Evolutionary conservation across 768 basidiomycete genomes (phyloP), one percentile per base, ranked within the genome.

Genomic region (Agaricus subrufescens): DNA sequence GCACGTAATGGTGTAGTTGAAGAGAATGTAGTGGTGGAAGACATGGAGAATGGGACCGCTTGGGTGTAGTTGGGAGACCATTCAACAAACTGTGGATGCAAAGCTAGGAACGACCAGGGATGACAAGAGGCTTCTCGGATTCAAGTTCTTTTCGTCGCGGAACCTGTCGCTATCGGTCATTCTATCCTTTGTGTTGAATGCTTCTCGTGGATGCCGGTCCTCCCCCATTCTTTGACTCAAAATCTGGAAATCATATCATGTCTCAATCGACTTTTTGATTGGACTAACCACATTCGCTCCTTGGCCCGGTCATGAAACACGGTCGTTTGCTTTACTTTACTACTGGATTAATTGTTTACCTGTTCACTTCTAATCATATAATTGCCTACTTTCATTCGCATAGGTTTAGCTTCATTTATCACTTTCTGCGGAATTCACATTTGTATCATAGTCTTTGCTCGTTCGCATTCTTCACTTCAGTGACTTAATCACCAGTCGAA

Each of bases 371-470:
- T 34, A 2, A 3, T 34, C 34, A 34, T 34, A 7, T 34, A 34
- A 34, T 34, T 34, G 34, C 34, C 34, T 34, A 34, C 34, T 34
- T 8, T 34, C 34, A 34, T 11, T 34, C 11, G 34, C 7, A 11
- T 34, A 6, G 34, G 34, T 11, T 34, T 34, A 34, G 34, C 7
- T 34, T 34, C 34, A 11, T 34, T 34, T 11, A 34, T 34, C 34
- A 19, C 19, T 34, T 34, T 8, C 34, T 8, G 34, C 11, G 34
- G 34, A 34, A 34, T 8, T 8, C 1, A 8, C 8, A 7, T 12
- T 53, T 53, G 52, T 53, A 53, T 53, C 37, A 53, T 53, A 53
- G 52, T 46, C 46, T 6, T 25, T 46, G 34, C 45, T 38, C 40
- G 6, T 42, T 42, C 10, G 40, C 15, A 15, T 19, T 42, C 40